phyloP scores from a whole-genome alignment of 2,329 filamentous ascomycete species.

The Sporothrix schenckii region DNA sequence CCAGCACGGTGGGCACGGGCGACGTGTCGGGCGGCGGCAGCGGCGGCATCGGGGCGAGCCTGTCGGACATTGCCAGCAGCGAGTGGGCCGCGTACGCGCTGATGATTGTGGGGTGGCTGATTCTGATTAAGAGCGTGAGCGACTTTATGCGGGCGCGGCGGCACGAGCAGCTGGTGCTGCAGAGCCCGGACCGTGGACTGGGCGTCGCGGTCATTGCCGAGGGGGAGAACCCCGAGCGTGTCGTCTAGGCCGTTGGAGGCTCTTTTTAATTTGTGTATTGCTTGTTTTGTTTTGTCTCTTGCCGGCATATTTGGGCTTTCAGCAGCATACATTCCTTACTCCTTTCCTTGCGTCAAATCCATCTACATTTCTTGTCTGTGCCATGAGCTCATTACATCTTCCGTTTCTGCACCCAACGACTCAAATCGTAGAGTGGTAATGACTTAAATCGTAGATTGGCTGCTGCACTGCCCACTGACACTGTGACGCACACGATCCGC shows the following conservation, averaged over 20 bases:
- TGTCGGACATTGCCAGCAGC: constrained; percentile 66
- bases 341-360: constrained; percentile 14
- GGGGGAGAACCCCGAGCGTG: constrained; percentile 76
- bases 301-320: background rate
- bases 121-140: constrained; percentile 88
- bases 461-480: no score
- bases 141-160: constrained; percentile 85
- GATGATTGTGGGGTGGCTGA: constrained; percentile 98
- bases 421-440: no score
- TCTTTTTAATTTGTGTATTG: background rate
- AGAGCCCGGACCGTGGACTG: constrained; percentile 87
- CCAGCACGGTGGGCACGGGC: constrained; percentile 61
- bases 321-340: constrained; percentile 10
- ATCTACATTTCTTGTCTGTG: background rate
- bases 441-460: no score
- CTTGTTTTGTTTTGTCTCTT: background rate
- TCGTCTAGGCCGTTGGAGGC: constrained; percentile 58
- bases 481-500: constrained; percentile 18
- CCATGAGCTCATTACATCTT: no score
- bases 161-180: constrained; percentile 90
- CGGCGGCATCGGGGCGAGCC: constrained; percentile 47
- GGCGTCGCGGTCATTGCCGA: constrained; percentile 83
- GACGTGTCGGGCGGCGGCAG: constrained; percentile 44
- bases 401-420: no score
- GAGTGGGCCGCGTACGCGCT: constrained; percentile 91